Percentiles rank a stretch among this genome's conserved stretches.
Evolutionary conservation across 257 asterid genomes (phyloP).

Genomic region (Datura wrightii): DNA sequence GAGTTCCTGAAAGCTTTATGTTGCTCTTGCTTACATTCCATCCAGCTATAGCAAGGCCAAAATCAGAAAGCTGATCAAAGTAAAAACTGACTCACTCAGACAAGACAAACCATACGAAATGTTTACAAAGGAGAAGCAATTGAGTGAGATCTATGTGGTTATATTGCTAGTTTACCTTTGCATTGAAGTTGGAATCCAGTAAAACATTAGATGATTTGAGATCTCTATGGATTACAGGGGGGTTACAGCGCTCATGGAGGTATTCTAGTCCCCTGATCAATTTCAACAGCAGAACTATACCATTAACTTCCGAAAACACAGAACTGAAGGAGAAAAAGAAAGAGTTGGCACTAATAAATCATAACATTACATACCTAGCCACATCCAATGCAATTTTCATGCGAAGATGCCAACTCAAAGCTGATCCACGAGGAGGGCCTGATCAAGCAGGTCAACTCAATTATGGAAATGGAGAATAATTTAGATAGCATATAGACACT

Average conservation of each 20-base stretch:
- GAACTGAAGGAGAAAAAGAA: not conserved
- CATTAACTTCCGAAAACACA: not conserved
- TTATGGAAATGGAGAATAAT: not conserved
- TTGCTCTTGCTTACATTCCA: constrained; percentile 61
- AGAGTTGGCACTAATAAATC: not conserved
- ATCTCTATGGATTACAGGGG: constrained; percentile 89
- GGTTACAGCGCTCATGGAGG: constrained; percentile 86
- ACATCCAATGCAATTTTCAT: constrained; percentile 95
- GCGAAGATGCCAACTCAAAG: constrained; percentile 83
- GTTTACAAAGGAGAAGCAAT: not conserved
- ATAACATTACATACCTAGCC: constrained; percentile 62
- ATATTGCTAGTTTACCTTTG: constrained; percentile 61
- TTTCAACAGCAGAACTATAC: constrained; percentile 3
- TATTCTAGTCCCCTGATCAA: constrained; percentile 80
- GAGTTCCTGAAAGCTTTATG: constrained; percentile 84
- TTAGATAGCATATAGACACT: not conserved
- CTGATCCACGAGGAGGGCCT: constrained; percentile 76
- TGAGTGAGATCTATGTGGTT: not conserved
- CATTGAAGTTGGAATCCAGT: constrained; percentile 77
- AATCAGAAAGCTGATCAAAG: constrained; percentile 76
- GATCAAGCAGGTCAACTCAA: constrained; percentile 24
- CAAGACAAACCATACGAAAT: constrained; percentile 10
- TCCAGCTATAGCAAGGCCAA: constrained; percentile 80
- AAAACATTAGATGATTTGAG: constrained; percentile 89
- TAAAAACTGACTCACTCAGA: constrained; percentile 16